phyloP scores from a whole-genome alignment of 2,329 filamentous ascomycete species.

The Shiraia sp. region DNA sequence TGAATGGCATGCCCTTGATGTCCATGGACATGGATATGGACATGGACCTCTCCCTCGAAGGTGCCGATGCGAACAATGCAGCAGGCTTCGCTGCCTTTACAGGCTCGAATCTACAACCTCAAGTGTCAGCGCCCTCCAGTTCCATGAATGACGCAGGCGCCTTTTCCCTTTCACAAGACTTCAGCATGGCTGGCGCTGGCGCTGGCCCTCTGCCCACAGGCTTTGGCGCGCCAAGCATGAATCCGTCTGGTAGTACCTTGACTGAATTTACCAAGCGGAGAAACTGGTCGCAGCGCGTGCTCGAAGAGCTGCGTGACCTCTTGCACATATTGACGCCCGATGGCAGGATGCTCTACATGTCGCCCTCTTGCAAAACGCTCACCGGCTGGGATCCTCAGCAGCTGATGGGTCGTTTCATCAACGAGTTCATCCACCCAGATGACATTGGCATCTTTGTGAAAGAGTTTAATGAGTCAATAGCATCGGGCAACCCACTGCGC shows the following conservation, averaged over 20 bases:
- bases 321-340: conserved; percentile 84
- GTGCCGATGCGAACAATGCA: conserved; percentile 23
- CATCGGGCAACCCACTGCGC: conserved; percentile 75
- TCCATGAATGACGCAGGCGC: conserved; percentile 28
- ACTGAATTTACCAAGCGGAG: conserved; percentile 68
- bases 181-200: conserved; percentile 51
- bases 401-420: conserved; percentile 74
- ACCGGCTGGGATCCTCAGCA: conserved; percentile 76
- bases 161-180: conserved; percentile 26
- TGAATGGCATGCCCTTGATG: conserved; percentile 47
- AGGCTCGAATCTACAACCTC: conserved; percentile 31
- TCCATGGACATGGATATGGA: conserved; percentile 46
- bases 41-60: conserved; percentile 46
- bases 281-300: conserved; percentile 85
- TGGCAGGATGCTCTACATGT: conserved; percentile 83
- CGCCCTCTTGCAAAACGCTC: conserved; percentile 72
- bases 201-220: conserved; percentile 61
- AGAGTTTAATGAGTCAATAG: conserved; percentile 88
- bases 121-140: conserved; percentile 25
- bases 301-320: conserved; percentile 88
- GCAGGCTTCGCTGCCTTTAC: conserved; percentile 24
- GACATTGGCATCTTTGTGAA: conserved; percentile 81
- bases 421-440: conserved; percentile 82
- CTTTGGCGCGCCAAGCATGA: conserved; percentile 52
- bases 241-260: conserved; percentile 57